A percentile compares a stretch with the other conserved stretches of the same genome.
Conservation (phyloP, 441 rosid genomes). For the Gossypium laxum region DNA sequence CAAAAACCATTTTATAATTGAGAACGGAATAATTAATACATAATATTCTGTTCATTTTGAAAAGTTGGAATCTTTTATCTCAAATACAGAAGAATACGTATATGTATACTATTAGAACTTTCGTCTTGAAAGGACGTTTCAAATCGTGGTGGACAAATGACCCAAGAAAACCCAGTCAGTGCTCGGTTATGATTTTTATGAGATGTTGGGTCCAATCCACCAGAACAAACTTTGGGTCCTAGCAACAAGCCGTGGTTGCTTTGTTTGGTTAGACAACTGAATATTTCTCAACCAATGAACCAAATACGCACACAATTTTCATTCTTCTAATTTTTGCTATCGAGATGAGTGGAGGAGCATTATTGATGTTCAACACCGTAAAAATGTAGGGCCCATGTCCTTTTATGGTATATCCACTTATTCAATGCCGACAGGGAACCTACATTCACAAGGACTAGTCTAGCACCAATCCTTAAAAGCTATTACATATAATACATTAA, state of each 20-base stretch:
- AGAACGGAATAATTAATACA: neutral
- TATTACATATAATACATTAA: neutral
- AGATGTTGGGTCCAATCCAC: neutral
- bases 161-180: neutral
- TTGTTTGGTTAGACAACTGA: neutral
- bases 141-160: neutral
- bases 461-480: neutral
- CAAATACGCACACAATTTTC: neutral
- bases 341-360: neutral
- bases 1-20: neutral
- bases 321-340: neutral
- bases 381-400: neutral
- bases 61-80: neutral
- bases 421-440: neutral
- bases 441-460: neutral
- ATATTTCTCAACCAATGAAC: neutral
- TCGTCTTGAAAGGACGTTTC: neutral
- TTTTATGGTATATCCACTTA: neutral
- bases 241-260: neutral
- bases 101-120: neutral
- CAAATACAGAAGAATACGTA: neutral
- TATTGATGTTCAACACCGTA: neutral
- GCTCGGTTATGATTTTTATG: neutral
- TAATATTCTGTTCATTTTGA: neutral
- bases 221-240: neutral